Conservation (phyloP, 768 basidiomycete genomes). For the Panus rudis region DNA sequence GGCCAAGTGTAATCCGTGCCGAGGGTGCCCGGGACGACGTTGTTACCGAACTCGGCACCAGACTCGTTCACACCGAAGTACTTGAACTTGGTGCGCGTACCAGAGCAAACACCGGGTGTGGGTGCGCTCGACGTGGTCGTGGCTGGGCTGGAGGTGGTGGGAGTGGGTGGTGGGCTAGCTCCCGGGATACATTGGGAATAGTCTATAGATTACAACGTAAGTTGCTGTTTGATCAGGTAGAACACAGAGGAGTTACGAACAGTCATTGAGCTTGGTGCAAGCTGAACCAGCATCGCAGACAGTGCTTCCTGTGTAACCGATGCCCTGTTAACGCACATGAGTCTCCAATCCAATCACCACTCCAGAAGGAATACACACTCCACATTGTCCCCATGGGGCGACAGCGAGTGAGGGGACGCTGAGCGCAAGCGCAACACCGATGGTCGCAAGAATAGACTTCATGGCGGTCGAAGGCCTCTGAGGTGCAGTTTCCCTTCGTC, state of each 20-base stretch:
- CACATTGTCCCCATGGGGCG: conserved; percentile 46
- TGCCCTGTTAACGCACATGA: conserved; percentile 19
- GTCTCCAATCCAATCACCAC: neutral
- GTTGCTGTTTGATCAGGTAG: neutral
- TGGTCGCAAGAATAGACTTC: conserved; percentile 18
- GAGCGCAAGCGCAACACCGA: conserved; percentile 17
- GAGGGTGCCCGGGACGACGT: conserved; percentile 38
- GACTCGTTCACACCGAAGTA: conserved; percentile 59
- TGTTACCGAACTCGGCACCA: conserved; percentile 54
- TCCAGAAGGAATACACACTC: conserved; percentile 14
- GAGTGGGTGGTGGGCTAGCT: conserved; percentile 19
- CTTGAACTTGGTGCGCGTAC: conserved; percentile 46
- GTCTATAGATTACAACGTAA: conserved; percentile 21
- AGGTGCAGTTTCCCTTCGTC: too few species aligned
- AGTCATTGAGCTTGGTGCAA: conserved; percentile 36
- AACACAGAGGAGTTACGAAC: conserved; percentile 18
- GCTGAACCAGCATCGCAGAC: conserved; percentile 37
- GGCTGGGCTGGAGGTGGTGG: conserved; percentile 23
- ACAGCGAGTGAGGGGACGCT: conserved; percentile 22
- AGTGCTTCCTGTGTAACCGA: conserved; percentile 36
- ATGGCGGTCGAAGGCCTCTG: conserved; percentile 7
- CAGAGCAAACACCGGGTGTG: conserved; percentile 25
- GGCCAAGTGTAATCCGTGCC: conserved; percentile 46
- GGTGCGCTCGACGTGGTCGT: conserved; percentile 19
- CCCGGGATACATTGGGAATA: conserved; percentile 44